Conservation (phyloP, 208 protist genomes). For the Acanthamoeba lenticulata region DNA sequence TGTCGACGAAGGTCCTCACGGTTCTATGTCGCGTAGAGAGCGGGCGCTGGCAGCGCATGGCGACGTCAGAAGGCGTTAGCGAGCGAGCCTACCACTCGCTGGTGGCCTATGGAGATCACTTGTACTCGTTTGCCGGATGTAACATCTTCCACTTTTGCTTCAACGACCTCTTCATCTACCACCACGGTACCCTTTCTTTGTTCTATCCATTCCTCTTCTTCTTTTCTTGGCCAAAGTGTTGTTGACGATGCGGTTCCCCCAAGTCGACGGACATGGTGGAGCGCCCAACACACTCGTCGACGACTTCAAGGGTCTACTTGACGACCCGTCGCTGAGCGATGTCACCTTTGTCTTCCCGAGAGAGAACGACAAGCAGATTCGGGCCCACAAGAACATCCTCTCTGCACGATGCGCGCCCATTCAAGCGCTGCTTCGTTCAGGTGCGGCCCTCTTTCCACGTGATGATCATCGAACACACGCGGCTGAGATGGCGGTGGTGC, state of each 20-base stretch:
- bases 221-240: neutral
- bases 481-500: too few species aligned
- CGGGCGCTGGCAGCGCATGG: conserved; percentile 43
- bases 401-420: conserved; percentile 28
- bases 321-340: conserved; percentile 57
- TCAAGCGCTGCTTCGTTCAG: conserved; percentile 56
- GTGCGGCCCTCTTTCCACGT: neutral
- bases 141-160: conserved; percentile 68
- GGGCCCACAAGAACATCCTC: conserved; percentile 55
- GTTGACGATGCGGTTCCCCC: too few species aligned
- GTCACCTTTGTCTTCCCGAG: conserved; percentile 41
- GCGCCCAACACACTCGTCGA: conserved; percentile 44
- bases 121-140: conserved; percentile 47
- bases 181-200: neutral
- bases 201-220: too few species aligned
- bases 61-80: conserved; percentile 32
- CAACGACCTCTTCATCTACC: conserved; percentile 48
- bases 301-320: conserved; percentile 23
- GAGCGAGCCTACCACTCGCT: conserved; percentile 39
- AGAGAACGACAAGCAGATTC: conserved; percentile 2
- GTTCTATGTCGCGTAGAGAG: neutral
- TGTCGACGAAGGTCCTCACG: neutral
- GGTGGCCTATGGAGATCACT: conserved; percentile 14
- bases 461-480: too few species aligned
- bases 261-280: conserved; percentile 45